Conservation (phyloP, 345 rosid species). For the Murraya paniculata region DNA sequence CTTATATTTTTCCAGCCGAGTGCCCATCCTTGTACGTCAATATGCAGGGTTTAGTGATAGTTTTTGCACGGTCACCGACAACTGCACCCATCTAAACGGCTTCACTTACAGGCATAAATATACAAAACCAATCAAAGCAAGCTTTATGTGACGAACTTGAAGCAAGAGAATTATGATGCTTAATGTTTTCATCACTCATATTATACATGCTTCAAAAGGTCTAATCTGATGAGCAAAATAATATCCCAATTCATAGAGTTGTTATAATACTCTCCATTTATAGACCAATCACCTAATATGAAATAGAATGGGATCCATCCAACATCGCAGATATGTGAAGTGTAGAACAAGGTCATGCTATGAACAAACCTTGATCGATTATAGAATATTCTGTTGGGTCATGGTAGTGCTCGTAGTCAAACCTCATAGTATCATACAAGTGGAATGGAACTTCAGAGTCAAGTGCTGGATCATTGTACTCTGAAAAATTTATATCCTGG, state of each 20-base stretch:
- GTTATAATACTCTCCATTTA: conserved; percentile 9
- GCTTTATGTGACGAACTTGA: conserved; percentile 12
- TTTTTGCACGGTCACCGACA: neutral
- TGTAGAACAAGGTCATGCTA: conserved; percentile 43
- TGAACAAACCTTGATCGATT: conserved; percentile 67
- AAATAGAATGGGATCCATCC: conserved; percentile 11
- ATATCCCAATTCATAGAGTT: conserved; percentile 27
- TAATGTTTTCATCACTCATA: conserved; percentile 23
- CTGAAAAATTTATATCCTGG: conserved; percentile 43
- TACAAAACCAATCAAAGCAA: conserved; percentile 4
- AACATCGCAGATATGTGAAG: neutral
- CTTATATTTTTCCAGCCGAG: too few species aligned
- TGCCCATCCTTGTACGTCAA: neutral
- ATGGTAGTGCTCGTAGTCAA: conserved; percentile 48
- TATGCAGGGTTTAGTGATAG: neutral
- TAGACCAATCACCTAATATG: conserved; percentile 18
- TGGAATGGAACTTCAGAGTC: conserved; percentile 48
- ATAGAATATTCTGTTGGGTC: conserved; percentile 61
- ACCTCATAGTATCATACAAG: conserved; percentile 49
- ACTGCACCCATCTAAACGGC: neutral
- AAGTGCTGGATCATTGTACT: conserved; percentile 35
- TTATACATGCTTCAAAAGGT: conserved; percentile 27
- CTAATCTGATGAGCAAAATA: conserved; percentile 18
- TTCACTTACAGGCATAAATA: neutral
- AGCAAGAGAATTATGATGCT: conserved; percentile 32